Base-by-base conservation (phyloP, 31 red algal species). In the Pterothamnion heteromorphum region DNA sequence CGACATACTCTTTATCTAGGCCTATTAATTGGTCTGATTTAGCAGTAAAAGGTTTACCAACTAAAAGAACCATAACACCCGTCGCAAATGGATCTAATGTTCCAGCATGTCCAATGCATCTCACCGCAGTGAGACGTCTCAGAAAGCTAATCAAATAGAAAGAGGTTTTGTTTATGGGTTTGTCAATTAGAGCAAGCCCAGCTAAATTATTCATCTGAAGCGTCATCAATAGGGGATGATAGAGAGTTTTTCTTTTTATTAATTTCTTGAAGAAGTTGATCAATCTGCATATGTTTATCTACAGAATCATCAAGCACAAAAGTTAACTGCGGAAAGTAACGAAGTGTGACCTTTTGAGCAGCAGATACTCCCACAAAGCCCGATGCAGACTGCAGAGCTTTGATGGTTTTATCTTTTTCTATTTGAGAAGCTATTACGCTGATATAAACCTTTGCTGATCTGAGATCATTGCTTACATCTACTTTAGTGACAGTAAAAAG, bases 81-180 rank as follows among this genome's bases (percentile, higher is more conserved):
- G 92, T 94, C 84, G 92, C 92, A 24, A 94, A 43, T 38, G 92
- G 92, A 80, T 94, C 92, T 44, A 94, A 74, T 26, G 92, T 94
- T 44, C 92, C 92, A 14, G 74, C 88, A 81, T 94, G 92, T 3
- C 92, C 92, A 44, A 91, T 80, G 38, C 38, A 41, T 91, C 89
- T 89, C 30, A 37, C 72, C 27, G 26, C 31, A 78, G 31, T 31
- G 72, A 78, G 72, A 28, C 72, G 31, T 78, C 31, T 78, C 27
- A 78, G 72, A 31, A 31, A 31, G 72, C 72, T 33, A 33, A 78
- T 33, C 72, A 33, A 28, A 28, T 78, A 33, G 26, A 33, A 78
- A 28, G 72, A 78, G 72, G 72, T 78, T 33, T 31, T 78, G 26
- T 78, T 33, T 31, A 78, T 28, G 27, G 72, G 72, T 33, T 78